A percentile compares a stretch with the other conserved stretches of the same genome.
Evolutionary conservation across 2,329 filamentous ascomycete genomes (phyloP).

Genomic region (Keithomyces neogunnii): DNA sequence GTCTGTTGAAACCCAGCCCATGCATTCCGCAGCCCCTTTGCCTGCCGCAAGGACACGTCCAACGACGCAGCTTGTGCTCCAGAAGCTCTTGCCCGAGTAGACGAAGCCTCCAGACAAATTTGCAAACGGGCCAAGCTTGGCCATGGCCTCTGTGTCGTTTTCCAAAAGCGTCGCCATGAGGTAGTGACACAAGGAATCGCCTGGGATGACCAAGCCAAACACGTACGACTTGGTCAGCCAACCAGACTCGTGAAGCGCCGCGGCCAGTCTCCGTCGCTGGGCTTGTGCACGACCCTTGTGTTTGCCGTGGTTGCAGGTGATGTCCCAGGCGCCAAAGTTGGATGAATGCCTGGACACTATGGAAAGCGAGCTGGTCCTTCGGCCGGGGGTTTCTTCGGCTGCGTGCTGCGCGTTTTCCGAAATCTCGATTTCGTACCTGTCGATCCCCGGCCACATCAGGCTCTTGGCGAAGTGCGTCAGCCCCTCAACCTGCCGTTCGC

Average conservation of each 20-base stretch:
- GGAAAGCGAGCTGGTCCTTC: constrained; percentile 25
- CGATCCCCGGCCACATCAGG: constrained; percentile 54
- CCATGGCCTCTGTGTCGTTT: constrained; percentile 51
- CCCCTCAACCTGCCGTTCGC: constrained; percentile 51
- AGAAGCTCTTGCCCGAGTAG: constrained; percentile 56
- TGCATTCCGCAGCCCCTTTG: constrained; percentile 53
- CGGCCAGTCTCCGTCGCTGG: constrained; percentile 45
- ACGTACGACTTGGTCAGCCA: constrained; percentile 63
- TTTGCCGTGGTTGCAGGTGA: constrained; percentile 20
- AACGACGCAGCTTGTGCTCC: constrained; percentile 58
- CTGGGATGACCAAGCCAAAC: constrained; percentile 56
- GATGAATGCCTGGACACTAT: constrained; percentile 31
- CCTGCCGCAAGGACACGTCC: constrained; percentile 57
- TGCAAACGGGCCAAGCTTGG: constrained; percentile 49
- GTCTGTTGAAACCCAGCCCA: constrained; percentile 60
- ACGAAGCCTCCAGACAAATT: constrained; percentile 58
- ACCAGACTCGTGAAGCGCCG: constrained; percentile 49
- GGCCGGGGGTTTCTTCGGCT: constrained; percentile 24
- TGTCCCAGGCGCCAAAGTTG: constrained; percentile 37
- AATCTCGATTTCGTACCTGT: constrained; percentile 39
- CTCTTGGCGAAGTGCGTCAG: constrained; percentile 55
- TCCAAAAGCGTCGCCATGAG: constrained; percentile 59
- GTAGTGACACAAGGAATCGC: constrained; percentile 53
- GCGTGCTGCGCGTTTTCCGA: constrained; percentile 38
- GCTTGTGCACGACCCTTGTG: constrained; percentile 25